Base-by-base conservation (phyloP, 768 basidiomycete species). In the Megacollybia marginata region DNA sequence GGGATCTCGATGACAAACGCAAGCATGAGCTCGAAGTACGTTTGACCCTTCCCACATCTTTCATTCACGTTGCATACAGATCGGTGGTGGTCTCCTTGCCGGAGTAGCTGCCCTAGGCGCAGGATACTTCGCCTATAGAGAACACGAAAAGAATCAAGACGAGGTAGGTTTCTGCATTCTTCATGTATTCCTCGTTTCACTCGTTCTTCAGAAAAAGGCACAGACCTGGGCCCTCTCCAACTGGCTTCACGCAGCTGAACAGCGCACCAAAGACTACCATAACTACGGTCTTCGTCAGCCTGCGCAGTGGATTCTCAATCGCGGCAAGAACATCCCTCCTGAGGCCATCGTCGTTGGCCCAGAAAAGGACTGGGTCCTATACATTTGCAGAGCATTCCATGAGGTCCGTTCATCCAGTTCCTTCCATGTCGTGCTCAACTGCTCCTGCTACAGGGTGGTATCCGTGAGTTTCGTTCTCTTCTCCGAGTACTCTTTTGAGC, bases 31-130 rank as follows among this genome's bases (percentile, higher is more conserved):
- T 84, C 33, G 76, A 76, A 68, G 83, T 83, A 47, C 23, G 23
- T 38, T 60, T 55, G 2, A 50, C 35, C 16, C 33, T 18, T 42
- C 23, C 47, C 18, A 19, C n/a, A 11, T 23, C 35, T 48, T 15
- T 42, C n/a, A 18, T 43, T 47, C 47, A n/a, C 48, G 46, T 50
- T 23, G 52, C 33, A 40, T 47, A 36, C 35, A 88, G 85, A 57
- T 86, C 51, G 86, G 80, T 16, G 86, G 81, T 16, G 85, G 82
- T 19, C 47, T 88, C 28, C 64, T 74, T 33, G 79, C 70, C 1
- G 85, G 82, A 0, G 60, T 67, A n/a, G 80, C 73, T 15, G 57
- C 67, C 19, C 44, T 82, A 15, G 82, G 70, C 48, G 81, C 62
- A 8, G 85, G 81, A 4, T 57, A 67, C 47, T 60, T 58, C 31